These are phyloP conservation scores for Cardamine chenopodiifolia DNA, from an alignment of 345 rosid species.

Conservation along the genomic window DNA sequence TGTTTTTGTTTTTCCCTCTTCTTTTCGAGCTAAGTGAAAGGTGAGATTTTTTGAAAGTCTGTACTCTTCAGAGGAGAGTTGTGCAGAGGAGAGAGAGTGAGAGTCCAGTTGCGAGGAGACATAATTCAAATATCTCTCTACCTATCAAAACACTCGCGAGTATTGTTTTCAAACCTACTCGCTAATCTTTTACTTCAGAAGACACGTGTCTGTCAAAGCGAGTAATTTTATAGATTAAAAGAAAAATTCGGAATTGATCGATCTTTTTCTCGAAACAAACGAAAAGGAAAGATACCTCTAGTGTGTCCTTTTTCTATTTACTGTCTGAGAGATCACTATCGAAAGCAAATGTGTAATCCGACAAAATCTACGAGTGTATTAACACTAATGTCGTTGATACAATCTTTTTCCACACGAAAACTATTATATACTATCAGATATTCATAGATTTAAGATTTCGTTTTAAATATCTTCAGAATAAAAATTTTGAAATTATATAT, in stretches of 20 bases:
- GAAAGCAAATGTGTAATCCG: background rate
- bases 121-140: constrained; percentile 18
- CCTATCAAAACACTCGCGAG: background rate
- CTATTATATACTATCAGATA: too few relatives aligned
- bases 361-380: constrained; percentile 10
- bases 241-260: too few relatives aligned
- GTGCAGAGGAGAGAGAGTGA: constrained; percentile 29
- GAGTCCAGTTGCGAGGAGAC: constrained; percentile 35
- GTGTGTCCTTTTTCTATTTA: constrained; percentile 27
- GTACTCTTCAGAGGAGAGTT: constrained; percentile 22
- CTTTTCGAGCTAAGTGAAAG: constrained; percentile 42
- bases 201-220: constrained; percentile 5
- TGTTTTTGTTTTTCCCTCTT: constrained; percentile 38
- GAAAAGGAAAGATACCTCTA: background rate
- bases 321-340: background rate
- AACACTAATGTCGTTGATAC: constrained; percentile 18
- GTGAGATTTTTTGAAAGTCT: constrained; percentile 31
- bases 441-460: too few relatives aligned
- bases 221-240: background rate
- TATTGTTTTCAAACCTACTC: background rate
- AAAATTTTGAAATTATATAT: too few relatives aligned
- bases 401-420: background rate
- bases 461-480: too few relatives aligned
- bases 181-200: background rate
- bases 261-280: too few relatives aligned